Evolutionary conservation across 768 basidiomycete species (phyloP), one percentile per base, ranked within the genome.

Genomic region (Naganishia kalamii): DNA sequence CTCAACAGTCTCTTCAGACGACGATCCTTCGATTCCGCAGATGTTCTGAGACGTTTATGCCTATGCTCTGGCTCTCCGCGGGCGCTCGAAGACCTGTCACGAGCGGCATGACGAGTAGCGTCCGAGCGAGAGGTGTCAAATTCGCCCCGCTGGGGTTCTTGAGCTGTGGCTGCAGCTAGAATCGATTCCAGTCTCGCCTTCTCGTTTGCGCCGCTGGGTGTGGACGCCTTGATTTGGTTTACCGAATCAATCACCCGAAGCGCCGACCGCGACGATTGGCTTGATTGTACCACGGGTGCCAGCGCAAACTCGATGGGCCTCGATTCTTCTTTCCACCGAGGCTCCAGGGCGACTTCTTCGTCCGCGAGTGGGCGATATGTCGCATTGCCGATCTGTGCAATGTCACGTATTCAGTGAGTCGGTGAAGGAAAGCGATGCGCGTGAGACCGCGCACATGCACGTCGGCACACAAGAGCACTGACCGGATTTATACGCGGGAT

Each of bases 1-100:
- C 91, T 89, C 19, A 98, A 85, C 37, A 97, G 82, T 75, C 90
- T 90, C 69, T 86, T 74, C 68, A 96, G 74, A 67, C 84, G 79
- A 83, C 92, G 93, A 80, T 96, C 92, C 81, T 78, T 79, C 68
- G 48, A 64, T 37, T 66, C 68, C 49, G 73, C 71, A 27, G 64
- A 57, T 43, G 60, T 68, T 49, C 60, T 64, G 40, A 46, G 35
- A 29, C 21, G 27, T 21, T 25, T 7, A 37, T 62, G 52, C 49
- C 60, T 68, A 68, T 66, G 46, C 35, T 65, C 71, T 65, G 65
- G 73, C 77, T 11, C 62, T 33, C 25, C 30, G 1, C n/a, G 48
- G 7, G 11, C 4, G 13, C 46, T 19, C 2, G 13, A 0, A 3
- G 15, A 4, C 3, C 30, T 32, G 19, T 19, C 10, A 7, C 46